Base-by-base conservation (phyloP, 345 rosid species). In the Eucalyptus tenuipes region DNA sequence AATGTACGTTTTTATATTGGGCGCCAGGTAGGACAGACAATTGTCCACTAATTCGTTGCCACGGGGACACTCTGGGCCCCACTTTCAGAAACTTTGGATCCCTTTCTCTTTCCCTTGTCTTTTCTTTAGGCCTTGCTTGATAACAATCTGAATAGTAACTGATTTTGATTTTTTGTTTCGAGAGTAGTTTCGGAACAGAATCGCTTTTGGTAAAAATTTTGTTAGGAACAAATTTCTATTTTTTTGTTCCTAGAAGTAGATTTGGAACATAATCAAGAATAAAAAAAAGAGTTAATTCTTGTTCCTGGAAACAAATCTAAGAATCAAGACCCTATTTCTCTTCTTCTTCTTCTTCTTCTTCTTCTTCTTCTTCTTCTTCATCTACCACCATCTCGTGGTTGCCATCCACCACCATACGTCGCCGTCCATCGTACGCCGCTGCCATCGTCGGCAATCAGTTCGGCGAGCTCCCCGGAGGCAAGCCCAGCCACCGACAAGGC, bases 401-500 rank as follows among this genome's bases (percentile, higher is more conserved):
- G 22, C 0, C 44, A 6, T 42, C 44, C 40, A n/a, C n/a, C n/a
- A n/a, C n/a, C n/a, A 40, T 40, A 42, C 0, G 7, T 0, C 2
- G 1, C 20, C 0, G 8, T 7, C 20, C 15, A 1, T n/a, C n/a
- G n/a, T n/a, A n/a, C n/a, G n/a, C 3, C 1, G 7, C 18, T 0
- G 1, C 1, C 3, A 0, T 42, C 44, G 44, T 1, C 44, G 44
- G 2, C 44, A 42, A 42, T 2, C 1, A 2, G 7, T 42, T 2
- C 8, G 7, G 44, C 44, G 8, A 42, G 44, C 44, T 42, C 1
- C 7, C 2, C 1, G 7, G 44, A 42, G 44, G 44, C 44, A 42
- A 42, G 44, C 44, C 44, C 7, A 42, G 8, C 44, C 7, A 42
- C 2, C 7, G 8, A 2, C 44, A 1, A 16, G 53, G 53, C 20